Evolutionary conservation across 202 grass and related monocot species (phyloP), one percentile per base, ranked within the genome.

Genomic region (Schoenoplectus tabernaemontani): DNA sequence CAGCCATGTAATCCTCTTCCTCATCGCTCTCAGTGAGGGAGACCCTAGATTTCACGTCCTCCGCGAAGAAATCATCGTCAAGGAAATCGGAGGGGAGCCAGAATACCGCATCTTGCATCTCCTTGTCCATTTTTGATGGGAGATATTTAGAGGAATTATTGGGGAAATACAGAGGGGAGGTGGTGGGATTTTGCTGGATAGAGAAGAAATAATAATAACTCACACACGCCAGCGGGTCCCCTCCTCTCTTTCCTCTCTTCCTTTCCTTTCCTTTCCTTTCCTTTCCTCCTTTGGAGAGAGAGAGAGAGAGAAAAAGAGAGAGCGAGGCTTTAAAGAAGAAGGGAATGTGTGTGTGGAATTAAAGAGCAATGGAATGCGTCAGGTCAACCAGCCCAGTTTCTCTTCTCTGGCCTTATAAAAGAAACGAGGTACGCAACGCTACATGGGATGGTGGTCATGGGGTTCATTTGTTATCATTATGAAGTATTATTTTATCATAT

Each of bases 71-170:
- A 56, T 96, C 86, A 17, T 96, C 93, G 17, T 90, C 90, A 0
- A 96, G 76, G 39, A 96, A 92, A 87, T 96, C 93, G 11, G 91
- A 87, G 0, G 93, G 93, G 0, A 96, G 86, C 82, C 59, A 83
- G 65, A 90, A 88, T 59, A 87, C 89, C n/a, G 89, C 93, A n/a
- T 81, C 86, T 70, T 90, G 80, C 10, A 66, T 80, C 66, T 84
- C 68, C 87, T 90, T 89, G 83, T 84, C 83, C 81, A 81, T 86
- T 4, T 80, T 68, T 7, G 9, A 7, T 59, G 44, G 13, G 32
- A 36, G 4, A 54, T 26, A 19, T 34, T 10, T 53, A 13, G 7
- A 10, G 22, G 10, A 48, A 7, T 53, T 8, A 26, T 36, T 36
- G 26, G 24, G 34, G 7, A 36, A 23, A 58, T 50, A 23, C 20